Base-by-base conservation (phyloP, 2,329 filamentous ascomycete species). In the Sporothrix dimorphospora region DNA sequence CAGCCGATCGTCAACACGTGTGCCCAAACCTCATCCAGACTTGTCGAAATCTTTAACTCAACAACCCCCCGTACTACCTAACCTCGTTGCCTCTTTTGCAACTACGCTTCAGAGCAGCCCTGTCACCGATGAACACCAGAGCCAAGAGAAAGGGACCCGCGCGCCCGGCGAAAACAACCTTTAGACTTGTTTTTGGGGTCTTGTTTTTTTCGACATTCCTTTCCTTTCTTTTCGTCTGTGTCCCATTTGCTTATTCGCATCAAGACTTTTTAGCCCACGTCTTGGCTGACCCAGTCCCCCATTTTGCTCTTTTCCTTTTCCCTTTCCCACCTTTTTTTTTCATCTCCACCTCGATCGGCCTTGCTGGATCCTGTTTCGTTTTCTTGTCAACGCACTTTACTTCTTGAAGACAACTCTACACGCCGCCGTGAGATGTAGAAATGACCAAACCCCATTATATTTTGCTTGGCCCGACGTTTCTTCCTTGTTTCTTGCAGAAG, bases 1-100 rank as follows among this genome's bases (percentile, higher is more conserved):
- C 42, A 21, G 27, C 59, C 45, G 65, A 67, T 51, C 65, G 30
- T 51, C 65, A 51, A 40, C 65, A 72, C 71, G 71, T 72, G 71
- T 55, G 55, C 34, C n/a, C 53, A 69, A 42, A 38, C 71, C 38
- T 55, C 65, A 24, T 55, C 65, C 30, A 63, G 65, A 69, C 53
- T 72, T 69, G 71, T 71, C 70, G 63, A 71, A 63, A 45, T 27
- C 59, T 38, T 45, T 1, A 65, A 16, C 38, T n/a, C 2, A 42
- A 16, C 47, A 6, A 49, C 47, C 8, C 16, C 59, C 38, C 59
- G 34, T 24, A 11, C 38, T 2, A 34, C 53, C 27, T 34, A 12
- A 24, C 7, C 21, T 34, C 42, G 3, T 4, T 27, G 3, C 42
- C 49, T 53, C 12, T 12, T 6, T 9, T 47, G 47, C 30, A 24